Evolutionary conservation across 2,329 filamentous ascomycete species (phyloP), one percentile per base, ranked within the genome.

Genomic region (Sclerotinia trifoliorum): DNA sequence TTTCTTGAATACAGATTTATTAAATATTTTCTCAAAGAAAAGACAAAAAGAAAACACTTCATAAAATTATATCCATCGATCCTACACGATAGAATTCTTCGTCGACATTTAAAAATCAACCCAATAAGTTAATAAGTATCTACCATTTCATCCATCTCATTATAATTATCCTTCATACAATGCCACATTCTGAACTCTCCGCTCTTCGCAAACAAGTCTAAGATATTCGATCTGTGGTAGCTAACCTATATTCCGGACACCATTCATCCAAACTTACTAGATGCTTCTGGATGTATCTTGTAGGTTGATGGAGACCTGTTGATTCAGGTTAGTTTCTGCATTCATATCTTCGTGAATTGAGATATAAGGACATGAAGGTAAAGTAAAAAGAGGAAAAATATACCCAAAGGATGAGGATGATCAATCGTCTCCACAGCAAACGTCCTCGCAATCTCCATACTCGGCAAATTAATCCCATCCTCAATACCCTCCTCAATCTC

Each of bases 351-450:
- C 2, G 19, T 42, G 17, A 13, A n/a, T 26, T 3, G 21, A 8
- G 3, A 15, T n/a, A 13, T 13, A n/a, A 35, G 13, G 6, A 48
- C 1, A 39, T 13, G 3, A 11, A 44, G 10, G 19, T 7, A 29
- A 29, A 29, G 29, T 11, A 29, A 35, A 26, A 29, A 10, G 3
- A 17, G 2, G 24, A 24, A 8, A 24, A 7, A 7, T 49, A 74
- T 70, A 42, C 76, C 76, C 17, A 77, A 46, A n/a, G 76, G 76
- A 67, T 76, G 71, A 13, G 75, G 75, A 65, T 75, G 75, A 61
- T 75, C 75, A 32, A 77, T 76, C 19, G 73, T 74, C 63, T 76
- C 74, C 7, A 77, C 76, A 17, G 73, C 74, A 56, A 77, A 77
- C 5, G 74, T 76, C 54, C 75, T 70, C 26, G 76, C 75, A 44